A percentile compares a stretch with the other conserved stretches of the same genome.
Evolutionary conservation across 345 rosid genomes (phyloP).

Genomic region (Lumnitzera littorea): DNA sequence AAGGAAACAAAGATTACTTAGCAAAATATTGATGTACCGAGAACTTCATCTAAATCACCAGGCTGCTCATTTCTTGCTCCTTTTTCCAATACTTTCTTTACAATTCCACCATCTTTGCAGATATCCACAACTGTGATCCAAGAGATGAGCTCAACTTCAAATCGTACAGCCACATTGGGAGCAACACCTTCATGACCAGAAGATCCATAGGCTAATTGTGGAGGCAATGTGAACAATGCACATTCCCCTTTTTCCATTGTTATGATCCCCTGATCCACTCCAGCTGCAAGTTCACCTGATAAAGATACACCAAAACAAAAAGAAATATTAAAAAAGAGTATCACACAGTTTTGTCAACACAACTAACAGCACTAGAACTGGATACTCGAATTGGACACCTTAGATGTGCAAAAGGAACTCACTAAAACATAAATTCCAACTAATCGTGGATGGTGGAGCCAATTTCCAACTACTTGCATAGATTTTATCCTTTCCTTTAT

Average conservation of each 20-base stretch:
- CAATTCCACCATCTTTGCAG: slow-evolving; percentile 45
- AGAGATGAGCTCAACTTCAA: slow-evolving; percentile 46
- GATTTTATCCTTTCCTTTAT: no score
- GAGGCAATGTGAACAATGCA: slow-evolving; percentile 48
- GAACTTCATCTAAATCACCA: slow-evolving; percentile 55
- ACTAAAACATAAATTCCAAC: no score
- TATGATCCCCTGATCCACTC: slow-evolving; percentile 41
- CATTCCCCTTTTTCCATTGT: slow-evolving; percentile 51
- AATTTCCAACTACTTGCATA: no score
- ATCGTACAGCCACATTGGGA: slow-evolving; percentile 31
- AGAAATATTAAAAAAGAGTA: neutral
- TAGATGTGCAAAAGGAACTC: no score
- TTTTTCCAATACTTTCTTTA: slow-evolving; percentile 44
- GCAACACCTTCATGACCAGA: slow-evolving; percentile 34
- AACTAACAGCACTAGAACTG: no score
- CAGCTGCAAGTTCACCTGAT: slow-evolving; percentile 35
- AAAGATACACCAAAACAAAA: slow-evolving; percentile 6
- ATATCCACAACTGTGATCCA: slow-evolving; percentile 52
- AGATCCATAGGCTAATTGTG: slow-evolving; percentile 38
- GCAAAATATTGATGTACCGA: slow-evolving; percentile 26
- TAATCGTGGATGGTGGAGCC: no score
- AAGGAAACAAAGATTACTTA: neutral
- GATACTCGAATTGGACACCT: no score
- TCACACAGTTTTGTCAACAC: neutral
- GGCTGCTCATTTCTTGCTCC: slow-evolving; percentile 36